Conservation (phyloP, 1,284 basidiomycete species). For the Melampsora larici-populina region DNA sequence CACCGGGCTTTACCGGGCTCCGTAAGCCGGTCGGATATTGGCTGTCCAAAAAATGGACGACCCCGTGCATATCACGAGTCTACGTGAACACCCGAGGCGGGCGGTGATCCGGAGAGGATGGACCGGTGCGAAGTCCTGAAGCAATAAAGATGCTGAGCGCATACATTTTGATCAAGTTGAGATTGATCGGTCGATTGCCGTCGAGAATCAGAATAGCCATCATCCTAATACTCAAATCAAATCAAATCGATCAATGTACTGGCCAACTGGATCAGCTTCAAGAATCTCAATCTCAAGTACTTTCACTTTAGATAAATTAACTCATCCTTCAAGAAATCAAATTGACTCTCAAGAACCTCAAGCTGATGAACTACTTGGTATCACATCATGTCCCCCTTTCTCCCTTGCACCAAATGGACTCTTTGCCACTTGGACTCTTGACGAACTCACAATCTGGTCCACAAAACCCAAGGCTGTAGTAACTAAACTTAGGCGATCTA, state of each 20-base stretch:
- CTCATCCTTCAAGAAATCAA: background rate
- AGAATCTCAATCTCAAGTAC: constrained; percentile 27
- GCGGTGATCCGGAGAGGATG: no score
- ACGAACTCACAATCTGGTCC: constrained; percentile 30
- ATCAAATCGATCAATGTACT: constrained; percentile 21
- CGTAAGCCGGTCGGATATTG: no score
- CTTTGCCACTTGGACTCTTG: constrained; percentile 40
- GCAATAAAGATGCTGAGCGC: no score
- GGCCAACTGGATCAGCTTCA: constrained; percentile 43
- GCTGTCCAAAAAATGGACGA: no score
- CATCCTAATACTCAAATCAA: no score
- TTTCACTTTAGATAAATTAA: background rate
- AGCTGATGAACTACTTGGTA: background rate
- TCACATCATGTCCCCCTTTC: background rate
- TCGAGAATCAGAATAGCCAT: no score
- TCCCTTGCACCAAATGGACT: background rate
- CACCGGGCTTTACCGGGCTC: no score
- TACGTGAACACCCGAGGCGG: no score
- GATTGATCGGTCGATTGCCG: no score
- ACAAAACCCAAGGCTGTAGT: constrained; percentile 35
- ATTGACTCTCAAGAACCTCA: background rate
- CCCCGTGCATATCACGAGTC: no score
- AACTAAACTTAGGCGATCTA: constrained; percentile 18
- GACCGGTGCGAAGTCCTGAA: no score
- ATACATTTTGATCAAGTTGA: no score